Base-by-base conservation (phyloP, 352 stramenopile species). In the Peronospora tabacina region DNA sequence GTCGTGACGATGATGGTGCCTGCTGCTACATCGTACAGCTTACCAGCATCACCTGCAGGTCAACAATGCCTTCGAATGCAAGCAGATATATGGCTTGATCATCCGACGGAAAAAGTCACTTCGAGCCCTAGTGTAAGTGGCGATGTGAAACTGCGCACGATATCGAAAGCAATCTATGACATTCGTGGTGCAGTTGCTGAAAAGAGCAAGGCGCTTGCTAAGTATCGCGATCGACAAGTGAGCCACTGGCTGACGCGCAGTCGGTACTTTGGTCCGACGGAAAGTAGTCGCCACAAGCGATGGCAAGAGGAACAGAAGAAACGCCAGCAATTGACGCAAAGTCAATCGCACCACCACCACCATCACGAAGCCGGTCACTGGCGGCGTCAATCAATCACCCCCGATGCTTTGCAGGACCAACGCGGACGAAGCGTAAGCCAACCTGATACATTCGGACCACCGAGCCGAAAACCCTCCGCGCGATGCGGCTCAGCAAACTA, bases 231-330 rank as follows among this genome's bases (percentile, higher is more conserved):
- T 26, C 67, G 73, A 13, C 49, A 70, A 42, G 61, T 76, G 44
- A 63, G 49, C 41, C 74, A 83, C 52, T 68, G 72, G 37, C 56
- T 86, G 2, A 68, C 58, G n/a, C 75, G 76, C 8, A 87, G 78
- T 68, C 72, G 75, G 26, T 90, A 90, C 60, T 82, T 87, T 52
- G 79, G 79, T 0, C 79, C 79, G 5, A 90, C 79, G 0, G 74
- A 87, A 58, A 88, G 79, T 63, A 84, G 72, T 60, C 72, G 75
- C 0, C 75, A 82, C 54, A 87, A 83, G 62, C 72, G 76, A 7
- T 90, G 79, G 79, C 75, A 87, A 30, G 65, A 76, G 29, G 68
- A 85, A 24, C 71, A 86, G 53, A 80, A 82, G 55, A 71, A 72
- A 34, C 63, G 67, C n/a, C 61, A 80, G 49, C 58, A 70, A 39